A percentile compares a stretch with the other conserved stretches of the same genome.
phyloP scores from a whole-genome alignment of 805 yeast genomes.

The Candida maesae region DNA sequence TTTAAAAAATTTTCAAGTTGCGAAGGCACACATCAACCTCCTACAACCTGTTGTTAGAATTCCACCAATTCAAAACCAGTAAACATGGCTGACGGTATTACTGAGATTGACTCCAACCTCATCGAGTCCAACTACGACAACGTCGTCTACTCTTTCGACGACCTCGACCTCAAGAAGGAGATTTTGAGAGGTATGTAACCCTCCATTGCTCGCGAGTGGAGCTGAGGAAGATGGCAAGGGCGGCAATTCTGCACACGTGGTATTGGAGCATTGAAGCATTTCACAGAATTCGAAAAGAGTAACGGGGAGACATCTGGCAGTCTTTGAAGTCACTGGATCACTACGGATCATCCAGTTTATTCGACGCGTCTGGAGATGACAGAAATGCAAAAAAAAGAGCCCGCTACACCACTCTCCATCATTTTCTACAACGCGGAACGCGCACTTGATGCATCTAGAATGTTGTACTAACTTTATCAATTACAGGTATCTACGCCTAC shows the following conservation, averaged over 20 bases:
- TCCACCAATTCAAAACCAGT: conserved; percentile 4
- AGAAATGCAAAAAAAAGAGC: too few species aligned
- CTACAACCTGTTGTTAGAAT: too few species aligned
- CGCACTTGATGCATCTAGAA: not conserved
- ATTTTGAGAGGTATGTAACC: conserved; percentile 41
- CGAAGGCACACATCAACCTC: too few species aligned
- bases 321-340: not conserved
- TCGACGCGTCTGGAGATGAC: too few species aligned
- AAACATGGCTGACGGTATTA: conserved; percentile 54
- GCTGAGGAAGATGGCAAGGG: not conserved
- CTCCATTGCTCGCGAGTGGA: not conserved
- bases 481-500: conserved; percentile 76
- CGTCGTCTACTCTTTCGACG: conserved; percentile 75
- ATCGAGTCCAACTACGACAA: conserved; percentile 97
- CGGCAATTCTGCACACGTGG: too few species aligned
- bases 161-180: conserved; percentile 67
- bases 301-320: not conserved
- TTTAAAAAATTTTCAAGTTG: not conserved
- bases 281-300: too few species aligned
- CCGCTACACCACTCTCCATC: too few species aligned
- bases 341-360: too few species aligned
- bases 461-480: conserved; percentile 12
- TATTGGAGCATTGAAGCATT: not conserved
- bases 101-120: conserved; percentile 75
- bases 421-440: not conserved